Conservation (phyloP, 140 eudicot species). For the Oenanthe javanica region DNA sequence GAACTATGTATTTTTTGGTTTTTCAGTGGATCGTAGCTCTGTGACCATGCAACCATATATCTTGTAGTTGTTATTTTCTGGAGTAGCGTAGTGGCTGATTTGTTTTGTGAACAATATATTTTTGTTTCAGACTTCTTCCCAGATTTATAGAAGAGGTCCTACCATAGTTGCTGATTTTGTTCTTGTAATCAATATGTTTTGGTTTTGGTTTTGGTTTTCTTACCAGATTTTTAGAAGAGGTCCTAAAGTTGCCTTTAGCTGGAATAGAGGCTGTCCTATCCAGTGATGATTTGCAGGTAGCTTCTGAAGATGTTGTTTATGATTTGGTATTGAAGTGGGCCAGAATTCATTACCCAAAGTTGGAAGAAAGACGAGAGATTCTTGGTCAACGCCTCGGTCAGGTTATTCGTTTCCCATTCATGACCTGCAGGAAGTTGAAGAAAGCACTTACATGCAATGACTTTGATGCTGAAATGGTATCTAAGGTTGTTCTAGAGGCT, state of each 20-base stretch:
- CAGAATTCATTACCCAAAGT: conserved; percentile 39
- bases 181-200: not conserved
- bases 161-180: not conserved
- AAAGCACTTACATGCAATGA: conserved; percentile 44
- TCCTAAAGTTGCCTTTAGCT: conserved; percentile 49
- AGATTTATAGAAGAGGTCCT: conserved; percentile 53
- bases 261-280: conserved; percentile 58
- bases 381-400: conserved; percentile 32
- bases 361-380: conserved; percentile 50
- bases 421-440: conserved; percentile 59
- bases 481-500: conserved; percentile 54
- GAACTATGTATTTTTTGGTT: not conserved
- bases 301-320: conserved; percentile 63
- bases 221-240: conserved; percentile 52
- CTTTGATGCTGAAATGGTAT: conserved; percentile 40
- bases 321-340: conserved; percentile 67
- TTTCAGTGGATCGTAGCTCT: not conserved
- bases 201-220: not conserved
- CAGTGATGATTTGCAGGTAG: conserved; percentile 60
- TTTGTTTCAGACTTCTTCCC: not conserved
- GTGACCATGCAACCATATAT: not conserved
- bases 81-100: not conserved
- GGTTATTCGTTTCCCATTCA: conserved; percentile 65
- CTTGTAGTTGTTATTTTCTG: not conserved
- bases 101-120: not conserved